Conservation (phyloP, 805 yeast genomes). For the Wickerhamomyces canadensis region DNA sequence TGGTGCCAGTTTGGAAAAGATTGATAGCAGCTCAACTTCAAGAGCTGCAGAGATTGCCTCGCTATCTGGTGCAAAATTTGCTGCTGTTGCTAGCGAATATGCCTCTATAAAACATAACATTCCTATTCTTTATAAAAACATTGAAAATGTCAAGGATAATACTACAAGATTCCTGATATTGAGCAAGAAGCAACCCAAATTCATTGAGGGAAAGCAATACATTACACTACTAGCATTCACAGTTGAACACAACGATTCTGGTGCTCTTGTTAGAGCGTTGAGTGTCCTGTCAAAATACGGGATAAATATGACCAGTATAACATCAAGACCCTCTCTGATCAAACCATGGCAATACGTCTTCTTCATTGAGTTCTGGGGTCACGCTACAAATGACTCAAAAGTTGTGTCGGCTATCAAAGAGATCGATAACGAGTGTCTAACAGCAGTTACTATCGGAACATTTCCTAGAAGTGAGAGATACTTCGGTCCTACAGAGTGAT, state of each 20-base stretch:
- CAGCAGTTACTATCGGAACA: constrained; percentile 55
- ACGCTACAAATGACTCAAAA: constrained; percentile 27
- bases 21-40: constrained; percentile 78
- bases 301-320: constrained; percentile 64
- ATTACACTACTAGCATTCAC: constrained; percentile 62
- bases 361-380: constrained; percentile 64
- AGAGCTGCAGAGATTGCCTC: constrained; percentile 70
- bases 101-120: constrained; percentile 59
- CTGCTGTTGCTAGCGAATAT: constrained; percentile 69
- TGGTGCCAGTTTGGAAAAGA: constrained; percentile 35
- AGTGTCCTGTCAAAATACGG: constrained; percentile 47
- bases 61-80: constrained; percentile 35
- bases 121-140: constrained; percentile 45
- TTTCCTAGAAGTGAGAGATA: constrained; percentile 42
- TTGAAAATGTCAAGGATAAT: constrained; percentile 72
- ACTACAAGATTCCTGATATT: constrained; percentile 82
- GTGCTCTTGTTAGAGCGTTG: constrained; percentile 66
- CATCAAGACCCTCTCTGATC: constrained; percentile 68
- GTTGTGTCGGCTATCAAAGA: constrained; percentile 33
- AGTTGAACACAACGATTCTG: constrained; percentile 60
- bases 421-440: constrained; percentile 39
- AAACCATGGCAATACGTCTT: constrained; percentile 78
- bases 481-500: constrained; percentile 15
- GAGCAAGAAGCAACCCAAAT: constrained; percentile 30
- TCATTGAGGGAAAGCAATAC: constrained; percentile 6